These are phyloP conservation scores for Rhizopogon roseolus DNA, from an alignment of 768 basidiomycete genomes.

Conservation along the genomic window DNA sequence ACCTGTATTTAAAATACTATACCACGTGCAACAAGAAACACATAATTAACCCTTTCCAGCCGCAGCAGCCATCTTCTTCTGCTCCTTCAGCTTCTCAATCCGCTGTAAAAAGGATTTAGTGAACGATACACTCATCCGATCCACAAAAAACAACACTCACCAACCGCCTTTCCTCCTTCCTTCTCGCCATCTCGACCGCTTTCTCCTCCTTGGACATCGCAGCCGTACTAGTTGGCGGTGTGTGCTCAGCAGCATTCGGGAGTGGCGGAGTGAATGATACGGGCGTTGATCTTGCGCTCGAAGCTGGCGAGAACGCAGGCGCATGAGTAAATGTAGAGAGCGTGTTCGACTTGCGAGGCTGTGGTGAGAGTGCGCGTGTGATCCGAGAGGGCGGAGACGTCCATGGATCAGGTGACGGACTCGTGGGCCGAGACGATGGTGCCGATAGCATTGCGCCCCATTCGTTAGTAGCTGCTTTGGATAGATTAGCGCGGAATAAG, in stretches of 20 bases:
- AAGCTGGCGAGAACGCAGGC: constrained; percentile 9
- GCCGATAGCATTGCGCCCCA: constrained; percentile 16
- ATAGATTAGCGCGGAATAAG: neutral
- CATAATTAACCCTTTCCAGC: constrained; percentile 1
- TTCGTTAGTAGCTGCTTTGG: constrained; percentile 8
- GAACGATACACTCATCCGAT: neutral
- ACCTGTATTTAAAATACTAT: no score
- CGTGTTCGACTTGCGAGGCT: constrained; percentile 5
- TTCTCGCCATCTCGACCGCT: constrained; percentile 84
- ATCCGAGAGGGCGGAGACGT: constrained; percentile 11
- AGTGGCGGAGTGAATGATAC: constrained; percentile 17
- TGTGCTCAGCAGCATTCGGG: constrained; percentile 7
- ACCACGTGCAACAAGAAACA: neutral
- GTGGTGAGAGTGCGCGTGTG: constrained; percentile 17
- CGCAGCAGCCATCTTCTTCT: constrained; percentile 52
- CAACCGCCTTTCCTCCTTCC: constrained; percentile 90
- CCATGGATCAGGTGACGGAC: constrained; percentile 9
- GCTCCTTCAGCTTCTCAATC: constrained; percentile 76
- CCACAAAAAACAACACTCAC: constrained; percentile 34
- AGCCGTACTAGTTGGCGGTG: constrained; percentile 26
- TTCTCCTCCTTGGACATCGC: constrained; percentile 86
- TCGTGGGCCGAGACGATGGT: constrained; percentile 1
- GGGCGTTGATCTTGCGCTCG: constrained; percentile 19
- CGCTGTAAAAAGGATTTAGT: constrained; percentile 37
- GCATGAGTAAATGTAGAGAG: neutral